Conservation (phyloP, 768 basidiomycete species). For the Macrolepiota fuliginosa region DNA sequence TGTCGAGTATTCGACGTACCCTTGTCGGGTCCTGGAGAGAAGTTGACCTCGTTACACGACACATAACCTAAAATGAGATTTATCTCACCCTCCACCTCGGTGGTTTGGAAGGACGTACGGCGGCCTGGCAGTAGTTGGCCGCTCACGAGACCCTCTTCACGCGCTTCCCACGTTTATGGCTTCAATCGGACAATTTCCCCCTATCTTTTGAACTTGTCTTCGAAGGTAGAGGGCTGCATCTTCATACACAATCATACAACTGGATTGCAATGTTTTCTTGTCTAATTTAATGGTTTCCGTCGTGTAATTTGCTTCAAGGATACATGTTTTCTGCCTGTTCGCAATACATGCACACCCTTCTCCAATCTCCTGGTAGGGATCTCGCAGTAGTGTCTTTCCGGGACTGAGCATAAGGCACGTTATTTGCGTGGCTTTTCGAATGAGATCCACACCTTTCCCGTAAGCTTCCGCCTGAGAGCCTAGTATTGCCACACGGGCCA, state of each 20-base stretch:
- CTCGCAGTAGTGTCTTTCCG: background rate
- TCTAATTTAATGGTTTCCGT: background rate
- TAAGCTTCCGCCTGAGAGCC: too few species aligned
- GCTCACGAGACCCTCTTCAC: background rate
- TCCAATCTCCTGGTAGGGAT: background rate
- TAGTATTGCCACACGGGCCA: too few species aligned
- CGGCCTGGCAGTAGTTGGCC: background rate
- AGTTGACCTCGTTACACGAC: conserved; percentile 34
- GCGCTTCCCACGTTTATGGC: background rate
- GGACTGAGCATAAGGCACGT: background rate
- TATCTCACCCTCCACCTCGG: background rate
- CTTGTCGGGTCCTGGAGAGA: conserved; percentile 41
- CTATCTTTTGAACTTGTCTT: background rate
- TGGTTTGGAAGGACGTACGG: too few species aligned
- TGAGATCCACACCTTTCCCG: too few species aligned
- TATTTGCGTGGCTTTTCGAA: too few species aligned
- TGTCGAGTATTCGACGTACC: conserved; percentile 35
- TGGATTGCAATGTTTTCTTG: background rate
- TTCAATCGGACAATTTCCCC: background rate
- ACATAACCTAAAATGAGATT: conserved; percentile 5
- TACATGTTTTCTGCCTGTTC: background rate
- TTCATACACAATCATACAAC: background rate
- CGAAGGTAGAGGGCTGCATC: background rate
- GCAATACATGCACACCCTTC: background rate
- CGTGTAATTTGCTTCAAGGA: background rate